These are phyloP conservation scores for Plantago major DNA, from an alignment of 257 asterid species.

Conservation along the genomic window DNA sequence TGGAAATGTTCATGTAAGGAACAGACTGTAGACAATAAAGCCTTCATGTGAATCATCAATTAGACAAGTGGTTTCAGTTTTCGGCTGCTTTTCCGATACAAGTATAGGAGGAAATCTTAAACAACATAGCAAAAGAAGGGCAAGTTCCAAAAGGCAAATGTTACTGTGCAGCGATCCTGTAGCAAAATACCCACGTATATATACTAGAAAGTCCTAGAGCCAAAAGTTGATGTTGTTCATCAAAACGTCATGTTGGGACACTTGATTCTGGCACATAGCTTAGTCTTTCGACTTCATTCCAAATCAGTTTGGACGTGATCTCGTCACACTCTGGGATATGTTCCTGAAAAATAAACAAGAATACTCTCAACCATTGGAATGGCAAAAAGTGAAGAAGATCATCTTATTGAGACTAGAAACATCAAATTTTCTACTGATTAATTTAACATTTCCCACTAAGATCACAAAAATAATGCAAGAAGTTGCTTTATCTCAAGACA, in stretches of 20 bases:
- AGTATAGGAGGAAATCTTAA: slow-evolving; percentile 6
- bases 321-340: slow-evolving; percentile 73
- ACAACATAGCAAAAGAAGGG: background rate
- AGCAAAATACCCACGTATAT: slow-evolving; percentile 23
- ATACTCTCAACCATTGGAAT: background rate
- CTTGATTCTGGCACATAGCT: slow-evolving; percentile 40
- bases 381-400: too few species aligned
- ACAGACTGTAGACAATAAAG: background rate
- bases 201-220: slow-evolving; percentile 17
- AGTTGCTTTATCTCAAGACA: too few species aligned
- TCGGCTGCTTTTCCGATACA: slow-evolving; percentile 9
- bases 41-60: slow-evolving; percentile 1
- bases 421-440: too few species aligned
- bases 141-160: slow-evolving; percentile 21
- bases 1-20: background rate
- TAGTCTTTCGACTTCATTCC: slow-evolving; percentile 62
- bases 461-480: too few species aligned
- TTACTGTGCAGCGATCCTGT: slow-evolving; percentile 20
- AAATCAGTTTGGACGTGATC: slow-evolving; percentile 53
- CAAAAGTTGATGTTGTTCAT: slow-evolving; percentile 17
- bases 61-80: background rate
- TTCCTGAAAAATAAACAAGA: slow-evolving; percentile 35
- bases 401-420: too few species aligned
- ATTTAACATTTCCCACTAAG: too few species aligned
- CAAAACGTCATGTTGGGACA: slow-evolving; percentile 28